phyloP scores from a whole-genome alignment of 2,329 filamentous ascomycete species.

The Ophiostoma tasmaniense region DNA sequence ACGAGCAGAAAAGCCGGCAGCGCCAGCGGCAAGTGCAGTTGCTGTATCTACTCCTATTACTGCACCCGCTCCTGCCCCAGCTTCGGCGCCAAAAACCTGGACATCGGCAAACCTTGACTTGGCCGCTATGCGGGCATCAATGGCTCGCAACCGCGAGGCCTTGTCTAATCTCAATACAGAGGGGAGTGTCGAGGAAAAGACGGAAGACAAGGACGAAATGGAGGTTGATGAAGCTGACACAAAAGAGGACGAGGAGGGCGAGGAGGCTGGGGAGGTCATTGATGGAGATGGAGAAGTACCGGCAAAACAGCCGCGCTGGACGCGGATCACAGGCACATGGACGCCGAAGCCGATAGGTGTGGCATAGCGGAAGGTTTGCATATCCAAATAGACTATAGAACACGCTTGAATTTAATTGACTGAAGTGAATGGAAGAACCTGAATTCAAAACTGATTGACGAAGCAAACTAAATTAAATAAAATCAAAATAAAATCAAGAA shows the following conservation, averaged over 20 bases:
- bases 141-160: conserved; percentile 14
- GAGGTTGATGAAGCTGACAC: conserved; percentile 6
- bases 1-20: background rate
- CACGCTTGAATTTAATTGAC: too few species aligned
- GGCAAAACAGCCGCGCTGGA: conserved; percentile 38
- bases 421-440: too few species aligned
- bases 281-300: conserved; percentile 15
- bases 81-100: background rate
- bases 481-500: too few species aligned
- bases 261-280: conserved; percentile 14
- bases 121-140: conserved; percentile 12
- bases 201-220: conserved; percentile 1
- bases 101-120: conserved; percentile 15
- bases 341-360: conserved; percentile 50
- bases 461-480: too few species aligned
- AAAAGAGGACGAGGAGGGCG: conserved; percentile 15
- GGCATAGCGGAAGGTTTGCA: background rate
- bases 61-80: background rate
- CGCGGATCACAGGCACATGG: conserved; percentile 44
- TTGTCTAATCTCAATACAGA: background rate
- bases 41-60: background rate
- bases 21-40: background rate
- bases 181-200: background rate
- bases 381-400: background rate
- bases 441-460: too few species aligned